Percentiles rank a stretch among this genome's conserved stretches.
phyloP scores from a whole-genome alignment of 2,329 filamentous ascomycete species.

The Fusarium caatingaense region DNA sequence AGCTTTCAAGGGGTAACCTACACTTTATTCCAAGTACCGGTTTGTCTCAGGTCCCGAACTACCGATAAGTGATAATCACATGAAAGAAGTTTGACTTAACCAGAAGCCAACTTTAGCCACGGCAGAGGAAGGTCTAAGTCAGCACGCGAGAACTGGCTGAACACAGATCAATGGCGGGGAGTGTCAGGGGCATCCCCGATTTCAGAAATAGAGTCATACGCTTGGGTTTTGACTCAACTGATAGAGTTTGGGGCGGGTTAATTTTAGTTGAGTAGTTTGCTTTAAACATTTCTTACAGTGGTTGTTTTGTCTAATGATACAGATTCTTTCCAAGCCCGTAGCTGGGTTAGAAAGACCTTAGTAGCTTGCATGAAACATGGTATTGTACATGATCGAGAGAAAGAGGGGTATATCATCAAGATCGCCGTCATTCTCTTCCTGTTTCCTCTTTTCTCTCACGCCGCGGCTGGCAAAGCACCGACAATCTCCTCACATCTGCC shows the following conservation, averaged over 20 bases:
- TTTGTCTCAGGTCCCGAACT: slow-evolving; percentile 25
- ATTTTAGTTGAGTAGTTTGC: background rate
- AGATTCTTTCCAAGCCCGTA: slow-evolving; percentile 5
- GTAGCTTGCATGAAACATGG: slow-evolving; percentile 34
- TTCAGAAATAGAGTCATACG: slow-evolving; percentile 30
- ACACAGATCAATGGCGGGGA: slow-evolving; percentile 21
- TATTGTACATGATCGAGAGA: slow-evolving; percentile 32
- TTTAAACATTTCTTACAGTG: background rate
- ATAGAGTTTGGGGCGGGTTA: slow-evolving; percentile 5
- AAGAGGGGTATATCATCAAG: slow-evolving; percentile 30
- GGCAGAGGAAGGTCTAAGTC: slow-evolving; percentile 11
- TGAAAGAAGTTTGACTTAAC: slow-evolving; percentile 28
- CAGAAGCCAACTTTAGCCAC: slow-evolving; percentile 2
- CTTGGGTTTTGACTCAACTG: slow-evolving; percentile 27
- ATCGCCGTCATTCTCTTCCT: slow-evolving; percentile 1
- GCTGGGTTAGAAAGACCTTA: background rate
- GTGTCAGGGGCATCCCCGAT: slow-evolving; percentile 32
- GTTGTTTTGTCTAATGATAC: slow-evolving; percentile 22
- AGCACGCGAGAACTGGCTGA: slow-evolving; percentile 21
- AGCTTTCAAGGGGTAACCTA: slow-evolving; percentile 8
- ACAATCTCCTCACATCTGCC: slow-evolving; percentile 77
- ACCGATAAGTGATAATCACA: slow-evolving; percentile 30
- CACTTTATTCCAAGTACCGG: slow-evolving; percentile 28
- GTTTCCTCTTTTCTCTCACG: slow-evolving; percentile 18
- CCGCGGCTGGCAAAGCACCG: slow-evolving; percentile 24